Percentiles rank a stretch among this genome's conserved stretches.
phyloP scores from a whole-genome alignment of 179 eudicot species.

The Drosera spatulata region DNA sequence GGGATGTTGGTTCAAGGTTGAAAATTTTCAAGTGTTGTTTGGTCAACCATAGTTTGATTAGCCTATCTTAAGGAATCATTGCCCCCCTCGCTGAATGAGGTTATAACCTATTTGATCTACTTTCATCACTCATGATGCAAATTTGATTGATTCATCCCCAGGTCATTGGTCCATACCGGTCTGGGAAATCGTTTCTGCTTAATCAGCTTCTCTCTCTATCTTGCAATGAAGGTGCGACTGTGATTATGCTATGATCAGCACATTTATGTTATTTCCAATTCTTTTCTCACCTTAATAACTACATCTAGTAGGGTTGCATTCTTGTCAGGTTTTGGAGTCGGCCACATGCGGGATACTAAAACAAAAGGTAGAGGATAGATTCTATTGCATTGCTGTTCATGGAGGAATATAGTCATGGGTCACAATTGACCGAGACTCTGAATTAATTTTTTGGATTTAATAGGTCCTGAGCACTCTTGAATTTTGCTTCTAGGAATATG shows the following conservation, averaged over 20 bases:
- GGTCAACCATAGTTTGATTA: background rate
- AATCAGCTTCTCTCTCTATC: constrained; percentile 97
- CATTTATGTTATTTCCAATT: background rate
- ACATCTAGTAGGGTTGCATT: background rate
- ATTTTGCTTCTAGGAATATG: constrained; percentile 52
- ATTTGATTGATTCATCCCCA: constrained; percentile 22
- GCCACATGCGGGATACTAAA: constrained; percentile 97
- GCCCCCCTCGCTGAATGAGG: background rate
- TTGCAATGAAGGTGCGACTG: constrained; percentile 61
- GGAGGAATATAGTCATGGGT: constrained; percentile 1
- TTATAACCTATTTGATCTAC: background rate
- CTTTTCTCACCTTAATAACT: background rate
- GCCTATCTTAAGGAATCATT: background rate
- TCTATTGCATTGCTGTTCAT: constrained; percentile 1
- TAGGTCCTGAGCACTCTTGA: no score
- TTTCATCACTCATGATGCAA: background rate
- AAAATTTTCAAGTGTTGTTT: no score
- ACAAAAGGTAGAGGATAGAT: constrained; percentile 53
- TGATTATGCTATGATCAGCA: background rate
- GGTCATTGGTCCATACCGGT: constrained; percentile 98
- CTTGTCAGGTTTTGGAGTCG: constrained; percentile 88
- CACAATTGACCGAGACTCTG: background rate
- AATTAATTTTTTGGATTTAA: background rate
- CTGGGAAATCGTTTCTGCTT: constrained; percentile 91
- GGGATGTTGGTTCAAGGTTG: no score